Evolutionary conservation across 1,284 basidiomycete genomes (phyloP), one percentile per base, ranked within the genome.

Genomic region (Omphalotus olearius): DNA sequence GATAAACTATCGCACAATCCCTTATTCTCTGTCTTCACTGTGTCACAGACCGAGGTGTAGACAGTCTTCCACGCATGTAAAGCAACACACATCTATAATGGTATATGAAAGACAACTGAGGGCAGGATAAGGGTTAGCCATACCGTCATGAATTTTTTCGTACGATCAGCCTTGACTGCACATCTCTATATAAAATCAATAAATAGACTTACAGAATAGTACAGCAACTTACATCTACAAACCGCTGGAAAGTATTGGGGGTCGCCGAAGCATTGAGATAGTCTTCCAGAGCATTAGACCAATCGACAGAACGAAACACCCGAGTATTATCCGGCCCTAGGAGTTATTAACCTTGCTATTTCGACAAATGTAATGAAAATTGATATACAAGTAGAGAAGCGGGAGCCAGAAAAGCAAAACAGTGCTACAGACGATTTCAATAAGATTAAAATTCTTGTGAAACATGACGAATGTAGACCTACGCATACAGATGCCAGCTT

Each of bases 61-160:
- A 13, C 3, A 14, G 36, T 9, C 49, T 62, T 69, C 76, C 76
- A 76, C 4, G 51, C 30, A 28, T 61, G 39, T 25, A 78, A 45
- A 9, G 44, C 38, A 16, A 55, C 58, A 25, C 69, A 72, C 23
- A 71, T 59, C 74, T 78, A 50, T 14, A 52, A 42, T 13, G 36
- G 23, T 23, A 52, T 37, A 45, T 23, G 35, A 41, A 41, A 23
- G 20, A 6, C 20, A 17, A 10, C 30, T 13, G 11, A n/a, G 17
- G 13, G 35, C 25, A 45, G 18, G 18, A 38, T n/a, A 45, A 18
- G 4, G 36, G 10, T 17, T 11, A 30, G 23, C 11, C 26, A 26
- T 18, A 68, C 69, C 59, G 59, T 47, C 64, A 67, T 68, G 58
- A 64, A 69, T 41, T 59, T 53, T 20, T 47, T 48, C 40, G 55